Conservation (phyloP, 2,329 filamentous ascomycete species). For the Xylariaceae sp. region DNA sequence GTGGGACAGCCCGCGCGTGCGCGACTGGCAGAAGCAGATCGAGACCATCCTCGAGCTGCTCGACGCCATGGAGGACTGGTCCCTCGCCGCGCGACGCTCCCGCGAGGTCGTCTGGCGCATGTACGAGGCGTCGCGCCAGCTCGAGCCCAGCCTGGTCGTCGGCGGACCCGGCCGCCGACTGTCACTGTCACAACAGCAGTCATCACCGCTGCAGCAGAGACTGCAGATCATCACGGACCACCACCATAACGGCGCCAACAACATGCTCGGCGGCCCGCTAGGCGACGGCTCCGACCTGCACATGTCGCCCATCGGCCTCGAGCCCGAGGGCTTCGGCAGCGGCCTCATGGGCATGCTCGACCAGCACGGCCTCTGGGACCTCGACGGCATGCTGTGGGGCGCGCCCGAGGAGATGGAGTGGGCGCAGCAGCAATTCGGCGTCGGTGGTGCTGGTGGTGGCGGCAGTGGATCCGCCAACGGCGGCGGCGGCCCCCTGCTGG, state of each 20-base stretch:
- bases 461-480: constrained; percentile 16
- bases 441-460: too few relatives aligned
- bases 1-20: constrained; percentile 38
- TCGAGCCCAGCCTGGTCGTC: constrained; percentile 27
- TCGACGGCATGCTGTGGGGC: constrained; percentile 50
- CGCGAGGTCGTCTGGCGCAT: constrained; percentile 57
- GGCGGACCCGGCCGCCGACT: constrained; percentile 24
- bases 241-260: too few relatives aligned
- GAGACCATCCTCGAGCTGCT: constrained; percentile 53
- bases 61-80: constrained; percentile 58
- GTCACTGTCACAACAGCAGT: too few relatives aligned
- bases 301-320: constrained; percentile 45
- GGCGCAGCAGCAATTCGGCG: constrained; percentile 24
- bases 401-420: constrained; percentile 32
- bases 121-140: constrained; percentile 48
- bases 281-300: constrained; percentile 34
- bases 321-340: constrained; percentile 39
- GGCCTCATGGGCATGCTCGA: constrained; percentile 47
- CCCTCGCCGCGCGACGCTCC: constrained; percentile 53
- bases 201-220: constrained; percentile 14
- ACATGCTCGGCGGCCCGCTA: constrained; percentile 25
- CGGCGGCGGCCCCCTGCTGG: constrained; percentile 24
- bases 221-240: constrained; percentile 28
- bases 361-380: constrained; percentile 47
- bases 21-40: constrained; percentile 49